Evolutionary conservation across 1,139 yeast species (phyloP).

Genomic region (Scheffersomyces segobiensis): DNA sequence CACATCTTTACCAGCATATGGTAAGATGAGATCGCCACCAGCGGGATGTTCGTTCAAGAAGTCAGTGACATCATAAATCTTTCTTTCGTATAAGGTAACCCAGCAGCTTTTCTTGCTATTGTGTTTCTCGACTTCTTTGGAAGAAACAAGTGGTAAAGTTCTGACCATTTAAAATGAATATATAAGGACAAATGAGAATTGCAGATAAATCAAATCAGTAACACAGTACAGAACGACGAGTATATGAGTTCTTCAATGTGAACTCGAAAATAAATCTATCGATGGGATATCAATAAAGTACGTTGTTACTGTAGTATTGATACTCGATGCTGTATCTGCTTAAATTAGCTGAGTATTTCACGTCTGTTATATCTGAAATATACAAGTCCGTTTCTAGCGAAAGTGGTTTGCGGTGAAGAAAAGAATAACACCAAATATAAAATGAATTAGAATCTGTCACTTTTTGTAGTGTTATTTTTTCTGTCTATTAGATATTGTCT

Average conservation of each 20-base stretch:
- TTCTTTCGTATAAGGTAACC: constrained; percentile 73
- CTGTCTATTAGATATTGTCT: background rate
- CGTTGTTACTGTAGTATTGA: background rate
- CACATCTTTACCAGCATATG: constrained; percentile 82
- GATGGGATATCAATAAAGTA: background rate
- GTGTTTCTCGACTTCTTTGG: constrained; percentile 50
- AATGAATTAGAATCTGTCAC: background rate
- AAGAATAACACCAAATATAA: background rate
- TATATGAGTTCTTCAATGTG: constrained; percentile 12
- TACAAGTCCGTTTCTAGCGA: background rate
- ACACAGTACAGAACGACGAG: background rate
- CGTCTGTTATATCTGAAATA: background rate
- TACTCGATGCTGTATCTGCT: background rate
- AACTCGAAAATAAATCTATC: background rate
- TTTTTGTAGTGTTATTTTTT: constrained; percentile 2
- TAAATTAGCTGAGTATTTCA: background rate
- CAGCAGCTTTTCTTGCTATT: constrained; percentile 59
- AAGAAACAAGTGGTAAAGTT: constrained; percentile 36
- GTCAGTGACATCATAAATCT: constrained; percentile 77
- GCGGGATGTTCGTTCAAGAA: constrained; percentile 88
- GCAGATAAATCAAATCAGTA: background rate
- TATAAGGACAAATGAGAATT: too few species aligned
- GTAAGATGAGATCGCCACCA: constrained; percentile 72
- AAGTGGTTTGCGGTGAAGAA: background rate
- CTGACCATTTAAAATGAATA: constrained; percentile 6